These are phyloP conservation scores for Phytophthora melonis DNA, from an alignment of 352 stramenopile species.

Conservation along the genomic window DNA sequence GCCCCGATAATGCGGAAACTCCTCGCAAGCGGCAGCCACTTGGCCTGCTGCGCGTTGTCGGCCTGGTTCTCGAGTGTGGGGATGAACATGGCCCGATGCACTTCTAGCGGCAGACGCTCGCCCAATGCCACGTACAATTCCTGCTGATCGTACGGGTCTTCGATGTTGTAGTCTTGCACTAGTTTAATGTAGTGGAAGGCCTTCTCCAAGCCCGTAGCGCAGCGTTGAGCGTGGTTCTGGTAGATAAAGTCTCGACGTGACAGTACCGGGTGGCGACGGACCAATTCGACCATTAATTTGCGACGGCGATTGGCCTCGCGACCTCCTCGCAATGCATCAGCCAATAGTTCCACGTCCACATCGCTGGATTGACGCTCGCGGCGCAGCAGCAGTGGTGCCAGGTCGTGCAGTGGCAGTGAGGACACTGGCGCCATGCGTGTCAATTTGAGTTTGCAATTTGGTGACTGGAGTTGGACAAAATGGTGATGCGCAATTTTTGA, in stretches of 20 bases:
- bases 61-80: slow-evolving; percentile 38
- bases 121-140: slow-evolving; percentile 35
- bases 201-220: slow-evolving; percentile 32
- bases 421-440: slow-evolving; percentile 20
- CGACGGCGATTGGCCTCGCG: slow-evolving; percentile 36
- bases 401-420: slow-evolving; percentile 29
- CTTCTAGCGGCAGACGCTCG: slow-evolving; percentile 35
- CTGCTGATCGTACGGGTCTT: slow-evolving; percentile 29
- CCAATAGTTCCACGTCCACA: slow-evolving; percentile 29
- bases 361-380: slow-evolving; percentile 32
- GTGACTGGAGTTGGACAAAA: slow-evolving; percentile 33
- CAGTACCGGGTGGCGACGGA: slow-evolving; percentile 26
- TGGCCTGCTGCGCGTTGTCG: slow-evolving; percentile 27
- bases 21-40: slow-evolving; percentile 35
- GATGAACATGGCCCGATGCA: slow-evolving; percentile 41
- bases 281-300: slow-evolving; percentile 39
- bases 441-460: slow-evolving; percentile 25
- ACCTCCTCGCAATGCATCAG: slow-evolving; percentile 29
- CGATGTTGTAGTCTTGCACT: slow-evolving; percentile 26
- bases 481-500: slow-evolving; percentile 12
- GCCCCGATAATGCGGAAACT: slow-evolving; percentile 30
- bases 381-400: slow-evolving; percentile 27
- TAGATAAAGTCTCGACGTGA: slow-evolving; percentile 24
- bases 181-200: slow-evolving; percentile 39
- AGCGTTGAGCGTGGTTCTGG: slow-evolving; percentile 39